Base-by-base conservation (phyloP, 116 monocot genomes). In the Cymodocea nodosa region DNA sequence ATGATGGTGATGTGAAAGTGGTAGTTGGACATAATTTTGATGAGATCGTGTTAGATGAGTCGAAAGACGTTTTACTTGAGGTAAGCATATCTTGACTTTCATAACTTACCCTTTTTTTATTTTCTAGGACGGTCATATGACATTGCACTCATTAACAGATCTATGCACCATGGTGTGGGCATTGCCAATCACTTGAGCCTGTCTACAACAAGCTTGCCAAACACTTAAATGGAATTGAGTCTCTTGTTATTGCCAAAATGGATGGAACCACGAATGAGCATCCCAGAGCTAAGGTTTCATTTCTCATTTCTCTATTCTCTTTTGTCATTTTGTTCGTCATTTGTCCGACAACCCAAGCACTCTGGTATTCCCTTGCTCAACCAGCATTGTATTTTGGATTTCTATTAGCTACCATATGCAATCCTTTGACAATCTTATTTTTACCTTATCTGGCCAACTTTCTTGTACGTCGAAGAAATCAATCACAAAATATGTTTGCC, bases 161-260 rank as follows among this genome's bases (percentile, higher is more conserved):
- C 15, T 90, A 87, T 78, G 95, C 95, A 23, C 95, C 95, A 63
- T 97, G 95, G 95, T 90, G 95, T 63, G 90, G 90, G 48, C 95
- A 97, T 70, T 97, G 95, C 77, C 87, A 97, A 82, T 64, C 81
- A 62, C 66, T 97, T 15, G 90, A 97, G 51, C 95, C 95, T 58
- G 80, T 72, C 54, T 97, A 97, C 73, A 97, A 90, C 80, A 90
- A 83, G 71, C 87, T 97, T 65, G 90, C 80, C 17, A 90, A 83
- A 74, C 85, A 90, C 78, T 68, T 97, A 6, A 77, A 76, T 12
- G 72, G 80, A 15, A 79, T 97, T 50, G 78, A 82, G 12, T 97
- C 95, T 54, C 77, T 97, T 60, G 76, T 97, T 51, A 87, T 97
- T 35, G 87, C 90, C 12, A 97, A 97, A 74, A 97, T 97, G 90